Evolutionary conservation across 2,329 filamentous ascomycete genomes (phyloP).

Genomic region (Monilinia polystroma): DNA sequence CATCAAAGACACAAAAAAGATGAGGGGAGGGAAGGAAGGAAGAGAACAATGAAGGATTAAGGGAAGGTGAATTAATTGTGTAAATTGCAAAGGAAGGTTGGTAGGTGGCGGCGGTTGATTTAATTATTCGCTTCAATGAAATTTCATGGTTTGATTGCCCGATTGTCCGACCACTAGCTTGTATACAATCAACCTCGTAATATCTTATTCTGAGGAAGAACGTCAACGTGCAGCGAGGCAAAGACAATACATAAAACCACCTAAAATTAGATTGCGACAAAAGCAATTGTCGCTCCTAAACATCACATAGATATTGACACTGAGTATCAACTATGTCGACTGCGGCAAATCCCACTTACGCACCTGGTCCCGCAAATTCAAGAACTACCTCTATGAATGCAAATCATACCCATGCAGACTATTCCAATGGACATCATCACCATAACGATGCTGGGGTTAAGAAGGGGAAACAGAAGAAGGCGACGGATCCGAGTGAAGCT

Average conservation of each 20-base stretch:
- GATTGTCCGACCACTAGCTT: conserved; percentile 22
- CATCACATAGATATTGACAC: conserved; percentile 22
- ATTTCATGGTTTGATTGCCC: conserved; percentile 23
- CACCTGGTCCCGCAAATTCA: conserved; percentile 40
- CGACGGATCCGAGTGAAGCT: conserved; percentile 80
- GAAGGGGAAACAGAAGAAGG: conserved; percentile 83
- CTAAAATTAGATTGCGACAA: conserved; percentile 16
- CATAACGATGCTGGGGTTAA: conserved; percentile 55
- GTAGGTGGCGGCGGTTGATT: neutral
- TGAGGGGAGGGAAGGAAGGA: neutral
- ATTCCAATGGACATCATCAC: conserved; percentile 43
- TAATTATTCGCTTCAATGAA: conserved; percentile 22
- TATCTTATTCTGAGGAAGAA: conserved; percentile 22
- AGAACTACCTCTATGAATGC: conserved; percentile 36
- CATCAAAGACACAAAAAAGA: conserved; percentile 10
- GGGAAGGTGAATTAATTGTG: conserved; percentile 4
- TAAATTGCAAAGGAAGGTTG: conserved; percentile 7
- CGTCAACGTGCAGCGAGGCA: conserved; percentile 21
- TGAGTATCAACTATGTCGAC: conserved; percentile 38
- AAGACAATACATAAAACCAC: conserved; percentile 20
- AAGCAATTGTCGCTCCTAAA: conserved; percentile 16
- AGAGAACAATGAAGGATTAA: conserved; percentile 3
- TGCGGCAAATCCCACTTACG: conserved; percentile 41
- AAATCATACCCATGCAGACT: conserved; percentile 34
- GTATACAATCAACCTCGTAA: conserved; percentile 22